Conservation (phyloP, 2,329 filamentous ascomycete genomes). For the Ilyonectria sp. region DNA sequence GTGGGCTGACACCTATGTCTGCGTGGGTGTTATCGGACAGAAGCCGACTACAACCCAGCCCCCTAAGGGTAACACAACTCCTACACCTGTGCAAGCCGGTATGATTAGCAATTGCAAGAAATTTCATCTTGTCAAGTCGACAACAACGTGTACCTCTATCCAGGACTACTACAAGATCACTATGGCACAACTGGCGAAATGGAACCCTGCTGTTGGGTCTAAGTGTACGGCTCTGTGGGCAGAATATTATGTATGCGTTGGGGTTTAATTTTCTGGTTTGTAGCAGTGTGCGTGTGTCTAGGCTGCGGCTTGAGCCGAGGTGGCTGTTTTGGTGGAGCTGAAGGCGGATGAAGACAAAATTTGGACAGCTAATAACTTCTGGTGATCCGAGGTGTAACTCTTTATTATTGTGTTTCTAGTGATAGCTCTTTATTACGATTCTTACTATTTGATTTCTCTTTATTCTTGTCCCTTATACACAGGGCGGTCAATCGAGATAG, state of each 20-base stretch:
- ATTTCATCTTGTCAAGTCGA: constrained; percentile 45
- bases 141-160: constrained; percentile 47
- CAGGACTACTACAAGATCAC: constrained; percentile 39
- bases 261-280: background rate
- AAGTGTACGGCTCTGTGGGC: constrained; percentile 30
- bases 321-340: too few relatives aligned
- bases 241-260: constrained; percentile 32
- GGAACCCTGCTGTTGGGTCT: constrained; percentile 37
- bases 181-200: constrained; percentile 43
- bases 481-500: too few relatives aligned
- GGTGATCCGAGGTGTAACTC: too few relatives aligned
- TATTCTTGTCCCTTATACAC: too few relatives aligned
- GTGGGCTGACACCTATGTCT: constrained; percentile 10
- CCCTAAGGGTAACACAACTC: constrained; percentile 43
- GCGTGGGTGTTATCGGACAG: constrained; percentile 12
- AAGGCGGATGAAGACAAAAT: too few relatives aligned
- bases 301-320: too few relatives aligned
- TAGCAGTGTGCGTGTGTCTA: too few relatives aligned
- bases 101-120: constrained; percentile 50
- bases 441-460: too few relatives aligned
- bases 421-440: too few relatives aligned
- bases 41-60: constrained; percentile 3
- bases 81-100: constrained; percentile 48
- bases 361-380: too few relatives aligned
- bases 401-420: too few relatives aligned